phyloP scores from a whole-genome alignment of 1,139 yeast genomes.

The Yamadazyma jaroonii region DNA sequence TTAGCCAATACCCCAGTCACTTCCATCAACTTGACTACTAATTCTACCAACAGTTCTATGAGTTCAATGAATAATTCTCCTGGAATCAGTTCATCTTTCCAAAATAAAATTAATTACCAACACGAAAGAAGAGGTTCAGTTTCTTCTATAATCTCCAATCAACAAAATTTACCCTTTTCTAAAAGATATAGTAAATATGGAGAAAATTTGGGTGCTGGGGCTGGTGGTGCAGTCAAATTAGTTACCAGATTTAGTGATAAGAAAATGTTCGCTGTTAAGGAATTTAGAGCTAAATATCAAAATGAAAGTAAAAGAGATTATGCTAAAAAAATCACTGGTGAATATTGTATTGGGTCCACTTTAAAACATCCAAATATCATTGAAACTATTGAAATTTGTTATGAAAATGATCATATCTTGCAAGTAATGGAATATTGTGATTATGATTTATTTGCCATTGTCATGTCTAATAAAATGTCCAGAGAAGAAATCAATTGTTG shows the following conservation, averaged over 20 bases:
- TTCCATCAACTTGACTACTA: slow-evolving; percentile 17
- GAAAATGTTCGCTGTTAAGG: slow-evolving; percentile 85
- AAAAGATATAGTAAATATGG: slow-evolving; percentile 82
- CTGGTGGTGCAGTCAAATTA: slow-evolving; percentile 88
- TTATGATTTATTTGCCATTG: slow-evolving; percentile 88
- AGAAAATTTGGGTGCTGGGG: slow-evolving; percentile 91
- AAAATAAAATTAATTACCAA: slow-evolving; percentile 29
- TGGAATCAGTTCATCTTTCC: slow-evolving; percentile 17
- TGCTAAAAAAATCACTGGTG: slow-evolving; percentile 91
- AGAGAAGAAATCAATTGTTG: slow-evolving; percentile 86
- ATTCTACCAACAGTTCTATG: slow-evolving; percentile 29
- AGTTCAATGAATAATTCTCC: slow-evolving; percentile 26
- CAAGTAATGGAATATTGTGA: slow-evolving; percentile 97
- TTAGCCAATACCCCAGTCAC: slow-evolving; percentile 18
- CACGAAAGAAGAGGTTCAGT: slow-evolving; percentile 41
- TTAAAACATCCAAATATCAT: slow-evolving; percentile 87
- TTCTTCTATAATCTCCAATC: slow-evolving; percentile 21
- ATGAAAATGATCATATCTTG: slow-evolving; percentile 81
- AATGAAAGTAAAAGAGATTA: slow-evolving; percentile 82
- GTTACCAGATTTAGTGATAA: slow-evolving; percentile 69
- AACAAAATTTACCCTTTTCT: slow-evolving; percentile 52
- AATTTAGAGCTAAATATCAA: slow-evolving; percentile 75
- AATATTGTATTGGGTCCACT: slow-evolving; percentile 91
- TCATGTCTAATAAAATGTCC: slow-evolving; percentile 92
- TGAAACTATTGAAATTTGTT: slow-evolving; percentile 86